These are phyloP conservation scores for Endogone sp. DNA, from an alignment of 192 early-diverging fungal species.

Conservation along the genomic window DNA sequence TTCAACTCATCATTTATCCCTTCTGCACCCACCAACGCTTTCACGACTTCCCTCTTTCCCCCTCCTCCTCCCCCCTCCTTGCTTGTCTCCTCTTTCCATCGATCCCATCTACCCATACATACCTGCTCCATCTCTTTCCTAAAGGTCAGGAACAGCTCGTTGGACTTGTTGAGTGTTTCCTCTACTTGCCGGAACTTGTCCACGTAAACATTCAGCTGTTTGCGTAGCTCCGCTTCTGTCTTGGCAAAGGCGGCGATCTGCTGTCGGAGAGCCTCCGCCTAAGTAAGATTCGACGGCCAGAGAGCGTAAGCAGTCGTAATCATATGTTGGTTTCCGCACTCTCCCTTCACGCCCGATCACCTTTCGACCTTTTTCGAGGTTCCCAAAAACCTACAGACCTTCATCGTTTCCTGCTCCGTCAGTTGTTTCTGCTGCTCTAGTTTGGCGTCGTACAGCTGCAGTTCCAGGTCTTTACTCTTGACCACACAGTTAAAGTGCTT, in stretches of 20 bases:
- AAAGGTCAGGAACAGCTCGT: constrained; percentile 59
- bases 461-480: constrained; percentile 52
- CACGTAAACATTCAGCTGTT: constrained; percentile 54
- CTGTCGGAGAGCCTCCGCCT: constrained; percentile 27
- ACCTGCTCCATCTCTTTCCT: constrained; percentile 60
- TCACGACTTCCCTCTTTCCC: no score
- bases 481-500: constrained; percentile 57
- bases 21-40: no score
- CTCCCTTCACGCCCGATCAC: no score
- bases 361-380: no score
- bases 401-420: constrained; percentile 30
- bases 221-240: constrained; percentile 53
- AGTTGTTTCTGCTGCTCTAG: constrained; percentile 42
- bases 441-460: constrained; percentile 52
- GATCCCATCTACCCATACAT: neutral
- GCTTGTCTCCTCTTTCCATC: no score
- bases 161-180: constrained; percentile 61
- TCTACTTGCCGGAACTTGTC: constrained; percentile 64
- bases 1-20: no score
- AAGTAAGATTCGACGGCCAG: neutral
- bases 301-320: no score
- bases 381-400: constrained; percentile 7
- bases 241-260: constrained; percentile 48
- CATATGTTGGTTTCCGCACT: no score
- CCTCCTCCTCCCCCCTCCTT: no score